These are phyloP conservation scores for Fusarium neocosmosporiellum DNA, from an alignment of 2,329 filamentous ascomycete genomes.

Conservation along the genomic window DNA sequence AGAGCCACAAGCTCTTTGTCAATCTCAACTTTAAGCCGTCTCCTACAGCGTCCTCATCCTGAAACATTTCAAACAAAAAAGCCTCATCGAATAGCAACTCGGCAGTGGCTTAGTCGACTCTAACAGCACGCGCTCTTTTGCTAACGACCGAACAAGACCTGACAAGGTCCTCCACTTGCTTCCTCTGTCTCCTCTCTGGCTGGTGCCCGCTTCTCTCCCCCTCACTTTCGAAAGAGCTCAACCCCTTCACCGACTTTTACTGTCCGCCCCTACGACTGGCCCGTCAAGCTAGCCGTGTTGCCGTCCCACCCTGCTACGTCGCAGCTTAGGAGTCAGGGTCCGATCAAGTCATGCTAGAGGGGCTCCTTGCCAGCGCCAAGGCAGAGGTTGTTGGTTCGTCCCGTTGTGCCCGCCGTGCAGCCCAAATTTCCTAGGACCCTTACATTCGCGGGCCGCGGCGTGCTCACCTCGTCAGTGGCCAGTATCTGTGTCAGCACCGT, in stretches of 20 bases:
- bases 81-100: slow-evolving; percentile 13
- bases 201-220: slow-evolving; percentile 38
- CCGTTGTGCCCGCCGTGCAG: slow-evolving; percentile 8
- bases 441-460: slow-evolving; percentile 6
- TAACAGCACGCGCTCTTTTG: slow-evolving; percentile 9
- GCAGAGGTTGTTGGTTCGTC: slow-evolving; percentile 32
- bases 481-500: background rate
- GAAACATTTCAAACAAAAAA: slow-evolving; percentile 28
- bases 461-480: background rate
- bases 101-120: slow-evolving; percentile 13
- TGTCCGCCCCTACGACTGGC: slow-evolving; percentile 39
- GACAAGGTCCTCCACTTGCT: slow-evolving; percentile 33
- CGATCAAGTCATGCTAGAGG: slow-evolving; percentile 32
- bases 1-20: slow-evolving; percentile 7
- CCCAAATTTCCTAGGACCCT: slow-evolving; percentile 7
- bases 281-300: slow-evolving; percentile 35
- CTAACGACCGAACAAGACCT: slow-evolving; percentile 20
- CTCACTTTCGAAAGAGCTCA: slow-evolving; percentile 29
- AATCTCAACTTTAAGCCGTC: background rate
- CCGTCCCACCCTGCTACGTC: slow-evolving; percentile 38
- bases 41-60: slow-evolving; percentile 10
- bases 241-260: slow-evolving; percentile 49
- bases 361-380: slow-evolving; percentile 26
- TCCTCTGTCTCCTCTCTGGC: slow-evolving; percentile 27
- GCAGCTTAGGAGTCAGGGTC: slow-evolving; percentile 43